A percentile compares a stretch with the other conserved stretches of the same genome.
phyloP scores from a whole-genome alignment of 2,329 filamentous ascomycete genomes.

The Fusarium circinatum region DNA sequence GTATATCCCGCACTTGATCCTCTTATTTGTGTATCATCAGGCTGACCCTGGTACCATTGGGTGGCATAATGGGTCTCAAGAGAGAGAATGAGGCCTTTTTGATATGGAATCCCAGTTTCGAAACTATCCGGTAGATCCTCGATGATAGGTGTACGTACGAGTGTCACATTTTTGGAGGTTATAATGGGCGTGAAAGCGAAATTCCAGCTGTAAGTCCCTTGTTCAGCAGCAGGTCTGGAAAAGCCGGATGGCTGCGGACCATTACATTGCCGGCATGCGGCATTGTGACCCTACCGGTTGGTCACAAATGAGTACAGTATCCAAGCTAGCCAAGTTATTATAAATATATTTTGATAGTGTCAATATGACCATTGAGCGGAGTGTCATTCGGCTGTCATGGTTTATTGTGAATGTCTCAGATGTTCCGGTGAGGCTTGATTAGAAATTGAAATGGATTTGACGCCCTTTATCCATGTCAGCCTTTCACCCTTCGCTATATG shows the following conservation, averaged over 20 bases:
- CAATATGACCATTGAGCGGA: background rate
- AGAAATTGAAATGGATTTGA: slow-evolving; percentile 11
- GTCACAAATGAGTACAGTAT: slow-evolving; percentile 5
- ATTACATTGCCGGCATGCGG: slow-evolving; percentile 7
- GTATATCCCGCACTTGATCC: slow-evolving; percentile 27
- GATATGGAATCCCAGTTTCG: background rate
- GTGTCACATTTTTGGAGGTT: background rate
- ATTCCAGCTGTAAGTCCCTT: background rate
- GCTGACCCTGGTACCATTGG: slow-evolving; percentile 19
- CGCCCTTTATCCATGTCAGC: slow-evolving; percentile 2
- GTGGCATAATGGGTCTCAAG: slow-evolving; percentile 14
- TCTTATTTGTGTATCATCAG: slow-evolving; percentile 24
- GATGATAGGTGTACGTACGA: background rate
- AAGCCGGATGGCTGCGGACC: background rate
- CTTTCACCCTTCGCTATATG: background rate
- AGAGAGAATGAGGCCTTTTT: slow-evolving; percentile 12
- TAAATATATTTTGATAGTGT: background rate
- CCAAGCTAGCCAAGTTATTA: background rate
- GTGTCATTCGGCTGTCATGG: background rate
- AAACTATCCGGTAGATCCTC: background rate
- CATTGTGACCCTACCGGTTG: slow-evolving; percentile 11
- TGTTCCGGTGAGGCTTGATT: slow-evolving; percentile 26
- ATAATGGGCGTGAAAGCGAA: slow-evolving; percentile 9
- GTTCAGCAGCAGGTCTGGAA: background rate
- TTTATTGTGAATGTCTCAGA: slow-evolving; percentile 23